Base-by-base conservation (phyloP, 2,329 filamentous ascomycete species). In the Teratosphaeria destructans region DNA sequence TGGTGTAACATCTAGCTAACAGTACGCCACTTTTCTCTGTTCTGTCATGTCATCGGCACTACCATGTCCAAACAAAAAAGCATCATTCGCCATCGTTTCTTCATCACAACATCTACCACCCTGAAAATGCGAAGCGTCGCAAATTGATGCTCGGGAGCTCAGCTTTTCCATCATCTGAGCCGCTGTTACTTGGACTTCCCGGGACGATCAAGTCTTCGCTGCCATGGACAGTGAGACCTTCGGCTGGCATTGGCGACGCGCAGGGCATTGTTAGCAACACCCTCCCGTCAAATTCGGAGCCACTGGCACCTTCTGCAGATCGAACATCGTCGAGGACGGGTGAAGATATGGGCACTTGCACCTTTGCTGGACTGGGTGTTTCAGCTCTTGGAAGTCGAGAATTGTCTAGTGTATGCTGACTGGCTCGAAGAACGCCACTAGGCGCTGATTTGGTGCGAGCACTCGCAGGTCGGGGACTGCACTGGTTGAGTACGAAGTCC, bases 151-250 rank as follows among this genome's bases (percentile, higher is more conserved):
- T 63, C 6, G 74, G 72, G 52, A 69, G 68, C 1, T 70, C 65
- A 52, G 69, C 69, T 39, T 73, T 71, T 19, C 61, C 69, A 49
- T 74, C 73, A 5, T 58, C 70, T 1, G 73, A 70, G 29, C 70
- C 71, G 47, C 74, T 73, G 16, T 67, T 72, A 39, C 75, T 74
- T 19, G 70, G 70, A 64, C 77, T 79, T 52, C 78, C 73, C 0
- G 76, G 77, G 0, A 79, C 71, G 14, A 79, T 65, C 19, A 78
- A 60, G 56, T 80, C 77, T 62, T 80, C 78, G 61, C 77, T 79
- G 12, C 78, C 77, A 60, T 74, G 73, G 7, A 72, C 55, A 1
- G 66, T 63, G 14, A 65, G 65, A 32, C 63, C 60, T 16, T 60
- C 56, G 32, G 68, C 63, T 11, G 68, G 63, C 3, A 35, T 23